A percentile compares a stretch with the other conserved stretches of the same genome.
Evolutionary conservation across 768 basidiomycete species (phyloP).

Genomic region (Paxillus involutus): DNA sequence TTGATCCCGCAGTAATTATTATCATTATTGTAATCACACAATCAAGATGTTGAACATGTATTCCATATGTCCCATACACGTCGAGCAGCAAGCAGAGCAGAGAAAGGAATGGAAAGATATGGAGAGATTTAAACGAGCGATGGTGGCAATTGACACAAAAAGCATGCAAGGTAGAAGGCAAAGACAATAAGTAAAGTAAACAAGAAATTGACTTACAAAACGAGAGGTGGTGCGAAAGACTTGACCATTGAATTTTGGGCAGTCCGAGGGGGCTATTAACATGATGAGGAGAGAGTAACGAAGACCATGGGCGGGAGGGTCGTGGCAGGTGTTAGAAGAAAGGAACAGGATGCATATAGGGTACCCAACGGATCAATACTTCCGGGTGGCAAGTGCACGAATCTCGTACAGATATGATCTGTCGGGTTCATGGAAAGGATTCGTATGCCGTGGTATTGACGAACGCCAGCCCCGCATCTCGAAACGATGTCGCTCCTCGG

Average conservation of each 20-base stretch:
- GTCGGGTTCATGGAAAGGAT: slow-evolving; percentile 42
- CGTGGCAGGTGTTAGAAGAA: not conserved
- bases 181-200: slow-evolving; percentile 26
- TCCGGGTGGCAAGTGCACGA: slow-evolving; percentile 81
- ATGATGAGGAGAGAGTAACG: slow-evolving; percentile 13
- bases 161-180: slow-evolving; percentile 26
- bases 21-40: slow-evolving; percentile 20
- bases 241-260: slow-evolving; percentile 21
- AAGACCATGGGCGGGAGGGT: not conserved
- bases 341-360: not conserved
- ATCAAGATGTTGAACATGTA: slow-evolving; percentile 29
- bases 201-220: slow-evolving; percentile 25
- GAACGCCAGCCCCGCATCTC: slow-evolving; percentile 84
- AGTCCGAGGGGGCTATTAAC: slow-evolving; percentile 22
- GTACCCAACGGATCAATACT: slow-evolving; percentile 49
- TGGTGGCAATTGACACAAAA: slow-evolving; percentile 26
- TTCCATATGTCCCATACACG: slow-evolving; percentile 38
- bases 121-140: slow-evolving; percentile 14
- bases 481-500: slow-evolving; percentile 77
- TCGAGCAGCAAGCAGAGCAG: slow-evolving; percentile 22
- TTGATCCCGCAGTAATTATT: slow-evolving; percentile 9
- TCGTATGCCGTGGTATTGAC: slow-evolving; percentile 20
- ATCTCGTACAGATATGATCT: slow-evolving; percentile 77
- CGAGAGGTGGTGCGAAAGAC: slow-evolving; percentile 20
- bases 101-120: slow-evolving; percentile 10